phyloP scores from a whole-genome alignment of 176 grass and related monocot genomes.

The Oryza glaberrima region DNA sequence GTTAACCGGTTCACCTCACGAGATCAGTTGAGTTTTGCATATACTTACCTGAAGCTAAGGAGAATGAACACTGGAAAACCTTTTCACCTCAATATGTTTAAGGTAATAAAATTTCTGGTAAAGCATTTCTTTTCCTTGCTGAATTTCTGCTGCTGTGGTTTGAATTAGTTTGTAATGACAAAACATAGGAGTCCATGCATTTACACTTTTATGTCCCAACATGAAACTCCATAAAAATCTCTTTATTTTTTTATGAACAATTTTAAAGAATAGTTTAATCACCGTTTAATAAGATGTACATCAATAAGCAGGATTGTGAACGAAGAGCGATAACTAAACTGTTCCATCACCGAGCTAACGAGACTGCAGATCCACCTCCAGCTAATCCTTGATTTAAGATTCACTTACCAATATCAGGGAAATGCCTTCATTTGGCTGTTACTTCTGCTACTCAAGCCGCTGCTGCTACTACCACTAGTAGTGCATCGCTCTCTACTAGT shows the following conservation, averaged over 20 bases:
- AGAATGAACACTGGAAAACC: constrained; percentile 65
- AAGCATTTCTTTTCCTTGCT: not conserved
- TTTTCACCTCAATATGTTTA: constrained; percentile 88
- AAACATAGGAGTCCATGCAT: not conserved
- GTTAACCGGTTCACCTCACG: constrained; percentile 78
- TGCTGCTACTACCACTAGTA: too few species aligned
- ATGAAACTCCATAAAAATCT: not conserved
- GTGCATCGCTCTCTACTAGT: too few species aligned
- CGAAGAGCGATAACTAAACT: constrained; percentile 82
- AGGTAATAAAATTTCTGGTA: constrained; percentile 54
- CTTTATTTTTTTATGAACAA: constrained; percentile 19
- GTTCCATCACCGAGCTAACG: constrained; percentile 69
- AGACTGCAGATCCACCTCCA: constrained; percentile 42
- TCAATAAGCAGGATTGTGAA: constrained; percentile 75
- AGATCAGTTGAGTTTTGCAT: constrained; percentile 90
- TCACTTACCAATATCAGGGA: constrained; percentile 23
- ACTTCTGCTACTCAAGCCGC: too few species aligned
- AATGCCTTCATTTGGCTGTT: constrained; percentile 3
- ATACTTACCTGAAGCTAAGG: constrained; percentile 89
- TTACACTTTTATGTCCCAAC: constrained; percentile 15
- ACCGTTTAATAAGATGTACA: not conserved
- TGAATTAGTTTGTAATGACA: not conserved
- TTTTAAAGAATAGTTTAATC: constrained; percentile 5
- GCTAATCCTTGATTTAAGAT: constrained; percentile 17
- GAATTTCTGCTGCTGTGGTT: not conserved